These are phyloP conservation scores for Trichoderma reesei DNA, from an alignment of 495 filamentous ascomycete species.

Conservation along the genomic window DNA sequence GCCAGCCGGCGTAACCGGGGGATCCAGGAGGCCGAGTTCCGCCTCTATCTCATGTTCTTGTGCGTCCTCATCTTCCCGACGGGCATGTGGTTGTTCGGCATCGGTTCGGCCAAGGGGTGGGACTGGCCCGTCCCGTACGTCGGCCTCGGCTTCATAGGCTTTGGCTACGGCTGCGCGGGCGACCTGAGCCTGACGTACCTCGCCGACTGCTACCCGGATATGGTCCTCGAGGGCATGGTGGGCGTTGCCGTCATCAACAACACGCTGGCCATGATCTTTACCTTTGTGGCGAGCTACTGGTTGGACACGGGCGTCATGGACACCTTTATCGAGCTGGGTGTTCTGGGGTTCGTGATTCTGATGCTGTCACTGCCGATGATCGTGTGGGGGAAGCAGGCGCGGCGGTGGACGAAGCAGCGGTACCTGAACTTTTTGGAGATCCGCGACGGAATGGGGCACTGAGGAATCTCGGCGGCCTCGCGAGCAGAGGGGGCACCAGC, in stretches of 20 bases:
- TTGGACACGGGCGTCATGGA: background rate
- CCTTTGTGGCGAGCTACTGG: slow-evolving; percentile 4
- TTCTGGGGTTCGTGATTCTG: background rate
- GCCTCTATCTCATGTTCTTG: background rate
- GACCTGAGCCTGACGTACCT: background rate
- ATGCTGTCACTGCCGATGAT: background rate
- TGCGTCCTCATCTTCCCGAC: background rate
- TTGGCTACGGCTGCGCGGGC: background rate
- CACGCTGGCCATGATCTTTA: slow-evolving; percentile 4
- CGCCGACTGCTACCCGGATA: slow-evolving; percentile 4
- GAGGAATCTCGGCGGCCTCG: background rate
- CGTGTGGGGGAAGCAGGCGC: background rate
- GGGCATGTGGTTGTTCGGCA: background rate
- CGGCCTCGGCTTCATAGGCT: background rate
- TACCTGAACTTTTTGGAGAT: slow-evolving; percentile 1
- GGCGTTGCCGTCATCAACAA: slow-evolving; percentile 6
- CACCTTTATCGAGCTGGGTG: background rate
- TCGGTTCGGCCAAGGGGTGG: slow-evolving; percentile 4
- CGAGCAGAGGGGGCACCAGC: too few relatives aligned
- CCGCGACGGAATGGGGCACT: background rate
- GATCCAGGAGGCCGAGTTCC: slow-evolving; percentile 4
- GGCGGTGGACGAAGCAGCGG: background rate
- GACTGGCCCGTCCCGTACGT: background rate
- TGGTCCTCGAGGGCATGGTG: slow-evolving; percentile 4
- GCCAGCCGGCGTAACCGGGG: background rate